These are phyloP conservation scores for Boeremia lycopersici DNA, from an alignment of 2,329 filamentous ascomycete species.

Conservation along the genomic window DNA sequence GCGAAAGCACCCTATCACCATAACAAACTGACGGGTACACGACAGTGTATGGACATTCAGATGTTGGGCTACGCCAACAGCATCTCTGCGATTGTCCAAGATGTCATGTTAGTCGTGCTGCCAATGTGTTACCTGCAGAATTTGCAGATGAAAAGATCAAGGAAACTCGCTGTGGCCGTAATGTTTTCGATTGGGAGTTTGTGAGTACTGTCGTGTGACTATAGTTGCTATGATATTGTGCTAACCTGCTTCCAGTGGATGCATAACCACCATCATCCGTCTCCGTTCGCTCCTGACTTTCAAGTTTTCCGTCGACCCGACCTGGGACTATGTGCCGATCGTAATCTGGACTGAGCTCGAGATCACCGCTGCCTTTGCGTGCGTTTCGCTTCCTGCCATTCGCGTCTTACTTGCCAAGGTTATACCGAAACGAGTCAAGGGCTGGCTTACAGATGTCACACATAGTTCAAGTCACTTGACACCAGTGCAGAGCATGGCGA, in stretches of 20 bases:
- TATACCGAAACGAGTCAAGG: slow-evolving; percentile 1
- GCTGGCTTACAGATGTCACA: background rate
- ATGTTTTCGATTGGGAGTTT: slow-evolving; percentile 1
- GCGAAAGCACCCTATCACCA: background rate
- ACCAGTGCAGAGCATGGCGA: background rate
- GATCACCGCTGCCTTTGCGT: slow-evolving; percentile 15
- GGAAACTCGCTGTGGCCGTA: background rate
- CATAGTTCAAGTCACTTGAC: background rate
- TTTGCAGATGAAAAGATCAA: background rate
- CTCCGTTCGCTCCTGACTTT: slow-evolving; percentile 25
- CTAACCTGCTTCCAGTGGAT: slow-evolving; percentile 17
- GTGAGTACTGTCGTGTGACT: background rate
- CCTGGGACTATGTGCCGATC: slow-evolving; percentile 27
- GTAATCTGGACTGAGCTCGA: slow-evolving; percentile 30
- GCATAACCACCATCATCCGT: slow-evolving; percentile 31
- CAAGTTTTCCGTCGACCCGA: slow-evolving; percentile 23
- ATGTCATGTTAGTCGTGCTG: slow-evolving; percentile 22
- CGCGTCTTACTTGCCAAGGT: slow-evolving; percentile 20
- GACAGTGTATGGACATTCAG: slow-evolving; percentile 20
- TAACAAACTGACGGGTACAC: background rate
- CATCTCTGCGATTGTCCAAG: slow-evolving; percentile 21
- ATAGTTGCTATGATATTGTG: background rate
- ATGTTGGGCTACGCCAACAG: slow-evolving; percentile 21
- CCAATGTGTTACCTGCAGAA: slow-evolving; percentile 10
- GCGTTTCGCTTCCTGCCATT: slow-evolving; percentile 9